phyloP scores from a whole-genome alignment of 2,329 filamentous ascomycete species.

The Colletotrichum sp. region DNA sequence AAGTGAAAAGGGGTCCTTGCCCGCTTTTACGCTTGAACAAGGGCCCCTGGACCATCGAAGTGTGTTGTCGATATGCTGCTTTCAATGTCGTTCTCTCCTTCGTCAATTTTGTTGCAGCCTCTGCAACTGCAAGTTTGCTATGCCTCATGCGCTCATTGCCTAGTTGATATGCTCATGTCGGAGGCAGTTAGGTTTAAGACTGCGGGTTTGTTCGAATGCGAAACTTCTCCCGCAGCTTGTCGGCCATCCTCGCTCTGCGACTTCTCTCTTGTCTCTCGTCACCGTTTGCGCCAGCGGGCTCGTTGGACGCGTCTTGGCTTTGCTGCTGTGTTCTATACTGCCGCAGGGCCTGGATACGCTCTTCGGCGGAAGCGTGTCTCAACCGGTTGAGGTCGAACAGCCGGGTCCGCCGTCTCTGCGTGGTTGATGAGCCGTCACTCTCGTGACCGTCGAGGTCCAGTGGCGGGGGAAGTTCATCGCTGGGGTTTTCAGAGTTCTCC shows the following conservation, averaged over 20 bases:
- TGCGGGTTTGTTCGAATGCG: constrained; percentile 55
- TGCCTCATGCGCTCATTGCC: neutral
- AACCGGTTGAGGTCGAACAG: constrained; percentile 62
- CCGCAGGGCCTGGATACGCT: constrained; percentile 65
- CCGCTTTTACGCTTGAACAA: neutral
- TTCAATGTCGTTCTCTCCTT: neutral
- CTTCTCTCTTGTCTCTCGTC: constrained; percentile 36
- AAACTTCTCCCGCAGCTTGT: constrained; percentile 58
- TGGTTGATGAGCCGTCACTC: constrained; percentile 32
- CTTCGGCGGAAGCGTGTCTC: constrained; percentile 63
- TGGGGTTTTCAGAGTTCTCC: constrained; percentile 27
- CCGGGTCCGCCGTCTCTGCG: constrained; percentile 53
- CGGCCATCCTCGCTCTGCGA: constrained; percentile 49
- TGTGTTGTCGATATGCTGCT: neutral
- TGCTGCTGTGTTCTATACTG: constrained; percentile 50
- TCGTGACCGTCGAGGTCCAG: constrained; percentile 44
- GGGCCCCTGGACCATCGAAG: neutral
- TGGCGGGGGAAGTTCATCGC: constrained; percentile 43
- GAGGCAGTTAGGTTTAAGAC: neutral
- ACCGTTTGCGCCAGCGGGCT: constrained; percentile 15
- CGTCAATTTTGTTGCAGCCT: neutral
- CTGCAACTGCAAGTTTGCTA: neutral
- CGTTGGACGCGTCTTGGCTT: neutral
- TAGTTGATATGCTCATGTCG: neutral
- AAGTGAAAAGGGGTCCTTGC: neutral